Percentiles rank a stretch among this genome's conserved stretches.
Conservation (phyloP, 768 basidiomycete species). For the Neoboletus subvelutipes region DNA sequence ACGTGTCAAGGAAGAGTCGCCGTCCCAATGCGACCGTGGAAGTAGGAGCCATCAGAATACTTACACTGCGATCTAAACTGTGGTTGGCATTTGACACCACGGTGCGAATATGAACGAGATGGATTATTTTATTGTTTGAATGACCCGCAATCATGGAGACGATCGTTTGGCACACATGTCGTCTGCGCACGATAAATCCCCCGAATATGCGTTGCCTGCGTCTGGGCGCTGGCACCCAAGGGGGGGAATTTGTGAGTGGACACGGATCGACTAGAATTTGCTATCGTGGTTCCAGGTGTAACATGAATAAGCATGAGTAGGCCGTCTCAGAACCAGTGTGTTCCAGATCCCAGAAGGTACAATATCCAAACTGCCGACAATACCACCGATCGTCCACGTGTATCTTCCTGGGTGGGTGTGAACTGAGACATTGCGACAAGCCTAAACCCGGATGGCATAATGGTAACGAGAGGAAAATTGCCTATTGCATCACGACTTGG, state of each 20-base stretch:
- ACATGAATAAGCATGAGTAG: slow-evolving; percentile 3
- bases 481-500: not conserved
- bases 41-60: not conserved
- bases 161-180: slow-evolving; percentile 3
- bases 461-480: not conserved
- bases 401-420: slow-evolving; percentile 1
- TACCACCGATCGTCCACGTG: slow-evolving; percentile 16
- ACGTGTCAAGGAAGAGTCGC: slow-evolving; percentile 12
- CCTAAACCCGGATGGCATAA: not conserved
- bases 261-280: not conserved
- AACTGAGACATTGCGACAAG: slow-evolving; percentile 4
- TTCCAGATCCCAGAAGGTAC: slow-evolving; percentile 1
- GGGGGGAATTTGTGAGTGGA: not conserved
- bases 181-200: slow-evolving; percentile 11
- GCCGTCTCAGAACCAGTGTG: not conserved
- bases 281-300: not conserved
- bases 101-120: slow-evolving; percentile 5
- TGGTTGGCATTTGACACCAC: slow-evolving; percentile 12
- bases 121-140: slow-evolving; percentile 4
- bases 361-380: slow-evolving; percentile 9
- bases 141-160: slow-evolving; percentile 10
- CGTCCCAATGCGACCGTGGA: slow-evolving; percentile 1
- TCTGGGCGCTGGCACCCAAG: not conserved
- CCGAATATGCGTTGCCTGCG: slow-evolving; percentile 6
- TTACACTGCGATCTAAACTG: not conserved